Percentiles rank a stretch among this genome's conserved stretches.
Conservation (phyloP, 805 yeast genomes). For the Lipomyces yamadae region DNA sequence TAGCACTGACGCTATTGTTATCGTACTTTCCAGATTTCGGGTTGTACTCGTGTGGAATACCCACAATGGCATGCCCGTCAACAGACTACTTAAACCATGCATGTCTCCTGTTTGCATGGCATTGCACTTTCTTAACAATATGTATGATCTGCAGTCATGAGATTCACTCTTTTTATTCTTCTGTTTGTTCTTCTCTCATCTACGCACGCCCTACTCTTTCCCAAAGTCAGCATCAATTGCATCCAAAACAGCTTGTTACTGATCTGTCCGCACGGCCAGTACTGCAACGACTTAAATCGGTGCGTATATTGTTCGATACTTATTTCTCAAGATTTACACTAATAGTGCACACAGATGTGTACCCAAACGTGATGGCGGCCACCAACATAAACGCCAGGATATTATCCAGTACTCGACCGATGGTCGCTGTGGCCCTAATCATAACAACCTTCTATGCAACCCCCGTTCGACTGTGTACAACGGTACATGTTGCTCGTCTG, state of each 20-base stretch:
- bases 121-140: not conserved
- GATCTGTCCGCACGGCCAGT: constrained; percentile 26
- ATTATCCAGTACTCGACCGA: constrained; percentile 13
- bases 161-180: not conserved
- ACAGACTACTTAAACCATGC: not conserved
- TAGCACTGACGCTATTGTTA: not conserved
- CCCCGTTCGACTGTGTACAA: constrained; percentile 6
- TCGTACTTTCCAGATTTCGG: not conserved
- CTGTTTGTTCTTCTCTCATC: not conserved
- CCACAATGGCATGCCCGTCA: not conserved
- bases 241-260: not conserved
- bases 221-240: constrained; percentile 15
- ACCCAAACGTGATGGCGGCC: not conserved
- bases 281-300: constrained; percentile 8
- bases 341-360: constrained; percentile 5
- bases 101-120: not conserved
- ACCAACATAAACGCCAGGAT: not conserved
- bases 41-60: too few relatives aligned
- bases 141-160: not conserved
- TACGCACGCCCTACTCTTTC: constrained; percentile 17
- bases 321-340: not conserved
- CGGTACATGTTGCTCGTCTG: constrained; percentile 29
- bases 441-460: constrained; percentile 16
- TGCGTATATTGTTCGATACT: not conserved
- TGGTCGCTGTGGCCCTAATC: constrained; percentile 24